These are phyloP conservation scores for Penicillium sp. DNA, from an alignment of 2,329 filamentous ascomycete genomes.

Conservation along the genomic window DNA sequence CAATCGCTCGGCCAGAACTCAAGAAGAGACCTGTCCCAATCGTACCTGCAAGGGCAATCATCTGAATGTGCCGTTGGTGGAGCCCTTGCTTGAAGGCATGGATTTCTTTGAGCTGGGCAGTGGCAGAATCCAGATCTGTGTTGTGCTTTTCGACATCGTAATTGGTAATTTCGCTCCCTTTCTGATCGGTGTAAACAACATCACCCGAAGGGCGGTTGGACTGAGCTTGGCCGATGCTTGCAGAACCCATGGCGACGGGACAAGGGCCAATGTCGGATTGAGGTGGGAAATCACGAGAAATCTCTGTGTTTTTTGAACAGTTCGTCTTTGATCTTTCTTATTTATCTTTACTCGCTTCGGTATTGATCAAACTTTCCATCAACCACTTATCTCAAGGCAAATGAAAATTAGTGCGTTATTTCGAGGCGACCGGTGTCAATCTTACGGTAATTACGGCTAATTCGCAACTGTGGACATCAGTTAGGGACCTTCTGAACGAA, in stretches of 20 bases:
- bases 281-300: background rate
- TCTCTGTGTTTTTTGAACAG: background rate
- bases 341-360: background rate
- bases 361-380: background rate
- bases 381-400: background rate
- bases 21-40: slow-evolving; percentile 41
- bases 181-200: background rate
- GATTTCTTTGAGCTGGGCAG: slow-evolving; percentile 23
- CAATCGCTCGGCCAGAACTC: slow-evolving; percentile 34
- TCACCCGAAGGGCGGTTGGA: background rate
- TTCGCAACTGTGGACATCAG: background rate
- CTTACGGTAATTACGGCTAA: background rate
- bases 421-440: background rate
- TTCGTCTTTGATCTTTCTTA: background rate
- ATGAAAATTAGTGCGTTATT: background rate
- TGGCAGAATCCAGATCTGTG: slow-evolving; percentile 18
- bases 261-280: background rate
- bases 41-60: slow-evolving; percentile 40
- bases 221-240: background rate
- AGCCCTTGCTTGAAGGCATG: slow-evolving; percentile 26
- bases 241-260: background rate
- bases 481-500: background rate
- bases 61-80: slow-evolving; percentile 35
- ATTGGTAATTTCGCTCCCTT: background rate
- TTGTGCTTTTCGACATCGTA: background rate